Evolutionary conservation across 73 alveolate species (phyloP).

Genomic region (Stentor coeruleus): DNA sequence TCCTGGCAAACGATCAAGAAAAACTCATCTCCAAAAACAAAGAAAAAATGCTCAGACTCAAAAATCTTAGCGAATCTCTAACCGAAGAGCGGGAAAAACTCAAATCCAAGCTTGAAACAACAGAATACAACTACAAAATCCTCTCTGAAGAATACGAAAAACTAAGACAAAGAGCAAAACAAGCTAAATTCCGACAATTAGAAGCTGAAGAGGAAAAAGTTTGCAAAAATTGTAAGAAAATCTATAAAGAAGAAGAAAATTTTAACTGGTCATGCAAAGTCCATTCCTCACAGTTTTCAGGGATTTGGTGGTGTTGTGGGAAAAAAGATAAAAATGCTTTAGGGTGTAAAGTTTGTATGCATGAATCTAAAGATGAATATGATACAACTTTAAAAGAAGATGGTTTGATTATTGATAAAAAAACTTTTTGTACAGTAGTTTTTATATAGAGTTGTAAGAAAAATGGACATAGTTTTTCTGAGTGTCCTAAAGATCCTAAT

Average conservation of each 20-base stretch:
- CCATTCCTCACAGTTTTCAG: constrained; percentile 50
- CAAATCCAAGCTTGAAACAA: constrained; percentile 31
- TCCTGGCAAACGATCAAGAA: neutral
- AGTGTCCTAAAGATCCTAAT: constrained; percentile 68
- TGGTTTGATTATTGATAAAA: constrained; percentile 33
- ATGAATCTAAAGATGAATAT: constrained; percentile 68
- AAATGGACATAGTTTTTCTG: constrained; percentile 46
- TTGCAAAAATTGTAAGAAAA: constrained; percentile 60
- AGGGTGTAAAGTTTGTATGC: constrained; percentile 64
- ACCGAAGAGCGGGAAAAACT: constrained; percentile 27
- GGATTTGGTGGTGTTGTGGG: constrained; percentile 81
- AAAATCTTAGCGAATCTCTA: constrained; percentile 22
- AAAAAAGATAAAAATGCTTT: constrained; percentile 49
- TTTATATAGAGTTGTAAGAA: constrained; percentile 45
- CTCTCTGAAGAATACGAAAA: constrained; percentile 41
- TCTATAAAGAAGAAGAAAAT: constrained; percentile 54
- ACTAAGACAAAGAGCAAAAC: constrained; percentile 41
- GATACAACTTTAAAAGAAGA: constrained; percentile 49
- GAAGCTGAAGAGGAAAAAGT: constrained; percentile 40
- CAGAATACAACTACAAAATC: constrained; percentile 34
- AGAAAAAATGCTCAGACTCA: constrained; percentile 37
- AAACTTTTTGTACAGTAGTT: neutral
- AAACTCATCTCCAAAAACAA: neutral
- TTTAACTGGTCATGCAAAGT: constrained; percentile 66
- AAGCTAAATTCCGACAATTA: constrained; percentile 40